These are phyloP conservation scores for Calonectria multiphialidica DNA, from an alignment of 2,329 filamentous ascomycete species.

Conservation along the genomic window DNA sequence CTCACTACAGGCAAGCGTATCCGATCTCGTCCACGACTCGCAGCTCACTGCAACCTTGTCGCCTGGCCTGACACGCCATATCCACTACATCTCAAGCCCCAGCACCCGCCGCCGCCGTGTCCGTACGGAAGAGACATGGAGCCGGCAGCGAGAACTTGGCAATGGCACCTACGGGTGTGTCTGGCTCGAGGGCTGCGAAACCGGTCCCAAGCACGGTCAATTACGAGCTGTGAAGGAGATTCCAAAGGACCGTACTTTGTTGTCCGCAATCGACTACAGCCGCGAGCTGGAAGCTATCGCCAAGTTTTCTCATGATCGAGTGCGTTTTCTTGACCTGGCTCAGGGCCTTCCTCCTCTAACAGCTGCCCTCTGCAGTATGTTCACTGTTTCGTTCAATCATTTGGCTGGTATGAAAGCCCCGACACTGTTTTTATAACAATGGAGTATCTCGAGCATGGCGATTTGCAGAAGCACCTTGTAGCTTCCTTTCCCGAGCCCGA, in stretches of 20 bases:
- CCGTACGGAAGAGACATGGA: not conserved
- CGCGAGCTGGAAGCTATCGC: not conserved
- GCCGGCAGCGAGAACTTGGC: not conserved
- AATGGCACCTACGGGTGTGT: not conserved
- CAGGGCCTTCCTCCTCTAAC: too few relatives aligned
- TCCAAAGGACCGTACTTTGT: not conserved
- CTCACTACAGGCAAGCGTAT: too few relatives aligned
- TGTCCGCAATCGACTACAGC: not conserved
- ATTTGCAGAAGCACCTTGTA: not conserved
- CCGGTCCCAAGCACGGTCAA: not conserved
- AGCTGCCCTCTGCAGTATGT: not conserved
- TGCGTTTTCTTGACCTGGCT: not conserved
- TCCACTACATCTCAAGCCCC: not conserved
- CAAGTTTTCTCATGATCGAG: not conserved
- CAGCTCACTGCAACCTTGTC: not conserved
- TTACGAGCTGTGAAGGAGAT: not conserved
- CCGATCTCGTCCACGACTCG: not conserved
- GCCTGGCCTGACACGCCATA: not conserved
- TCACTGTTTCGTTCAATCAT: not conserved
- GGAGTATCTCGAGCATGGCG: not conserved
- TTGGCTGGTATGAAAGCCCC: constrained; percentile 8
- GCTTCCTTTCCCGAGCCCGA: not conserved
- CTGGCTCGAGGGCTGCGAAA: not conserved
- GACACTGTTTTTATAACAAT: constrained; percentile 7
- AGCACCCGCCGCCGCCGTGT: not conserved